Evolutionary conservation across 83 land plant genomes (phyloP).

Genomic region (Diphasiastrum complanatum): DNA sequence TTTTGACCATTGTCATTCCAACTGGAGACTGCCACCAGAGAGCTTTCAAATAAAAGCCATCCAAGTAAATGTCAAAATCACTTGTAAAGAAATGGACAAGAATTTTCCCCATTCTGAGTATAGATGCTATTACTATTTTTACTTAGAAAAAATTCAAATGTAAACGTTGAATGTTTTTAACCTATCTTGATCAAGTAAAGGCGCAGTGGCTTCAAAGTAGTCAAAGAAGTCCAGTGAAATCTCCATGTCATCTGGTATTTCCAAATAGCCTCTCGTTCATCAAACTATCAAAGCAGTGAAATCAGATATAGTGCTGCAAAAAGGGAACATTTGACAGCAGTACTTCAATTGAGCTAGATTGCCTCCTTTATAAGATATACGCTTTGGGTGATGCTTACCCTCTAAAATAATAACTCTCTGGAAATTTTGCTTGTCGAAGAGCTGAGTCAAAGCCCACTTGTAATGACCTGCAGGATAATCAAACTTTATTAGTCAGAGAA

Average conservation of each 20-base stretch:
- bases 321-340: too few species aligned
- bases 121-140: too few species aligned
- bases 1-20: constrained; percentile 99
- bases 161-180: too few species aligned
- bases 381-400: constrained; percentile 41
- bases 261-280: too few species aligned
- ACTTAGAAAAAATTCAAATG: too few species aligned
- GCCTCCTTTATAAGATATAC: neutral
- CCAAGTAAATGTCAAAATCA: too few species aligned
- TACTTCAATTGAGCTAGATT: neutral
- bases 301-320: too few species aligned
- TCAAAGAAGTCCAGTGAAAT: constrained; percentile 94
- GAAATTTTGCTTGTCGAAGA: constrained; percentile 71
- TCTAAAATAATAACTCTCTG: constrained; percentile 85
- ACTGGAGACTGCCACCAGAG: constrained; percentile 94
- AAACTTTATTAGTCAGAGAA: too few species aligned
- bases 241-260: constrained; percentile 93
- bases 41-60: constrained; percentile 31
- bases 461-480: constrained; percentile 81
- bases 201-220: constrained; percentile 88
- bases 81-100: constrained; percentile 1
- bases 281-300: too few species aligned
- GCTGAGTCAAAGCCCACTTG: constrained; percentile 88
- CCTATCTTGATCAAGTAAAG: constrained; percentile 79
- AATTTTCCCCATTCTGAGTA: too few species aligned